Conservation (phyloP, 768 basidiomycete species). For the Lyophyllum semitale region DNA sequence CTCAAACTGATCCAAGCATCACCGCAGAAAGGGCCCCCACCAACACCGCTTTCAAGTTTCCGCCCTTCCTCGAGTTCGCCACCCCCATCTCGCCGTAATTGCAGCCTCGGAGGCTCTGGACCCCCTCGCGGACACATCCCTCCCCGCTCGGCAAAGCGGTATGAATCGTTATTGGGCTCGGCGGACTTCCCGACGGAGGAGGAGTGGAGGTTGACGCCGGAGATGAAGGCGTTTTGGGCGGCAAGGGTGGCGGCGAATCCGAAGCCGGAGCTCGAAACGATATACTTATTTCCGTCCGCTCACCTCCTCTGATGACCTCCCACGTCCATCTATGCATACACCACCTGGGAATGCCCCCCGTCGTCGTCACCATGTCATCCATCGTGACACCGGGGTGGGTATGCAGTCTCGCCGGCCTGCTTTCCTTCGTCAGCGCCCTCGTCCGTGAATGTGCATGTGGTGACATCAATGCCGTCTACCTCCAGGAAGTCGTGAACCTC, state of each 20-base stretch:
- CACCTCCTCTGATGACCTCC: no score
- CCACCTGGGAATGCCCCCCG: conserved; percentile 2
- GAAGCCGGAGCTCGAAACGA: no score
- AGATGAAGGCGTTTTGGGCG: neutral
- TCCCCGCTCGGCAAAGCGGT: neutral
- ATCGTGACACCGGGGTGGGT: neutral
- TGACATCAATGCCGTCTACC: neutral
- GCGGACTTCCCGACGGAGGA: neutral
- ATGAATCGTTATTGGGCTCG: neutral
- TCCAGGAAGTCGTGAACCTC: neutral
- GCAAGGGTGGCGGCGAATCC: neutral
- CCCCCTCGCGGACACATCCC: neutral
- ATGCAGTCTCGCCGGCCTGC: conserved; percentile 1
- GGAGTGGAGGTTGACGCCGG: neutral
- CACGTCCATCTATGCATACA: conserved; percentile 1
- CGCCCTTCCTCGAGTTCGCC: neutral
- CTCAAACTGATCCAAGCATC: neutral
- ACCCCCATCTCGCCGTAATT: neutral
- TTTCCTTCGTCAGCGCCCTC: conserved; percentile 3
- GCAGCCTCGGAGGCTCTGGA: neutral
- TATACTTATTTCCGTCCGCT: no score
- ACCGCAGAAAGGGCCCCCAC: neutral
- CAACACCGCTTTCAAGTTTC: neutral
- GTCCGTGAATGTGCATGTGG: neutral
- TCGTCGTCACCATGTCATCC: neutral